Conservation (phyloP, 1,284 basidiomycete genomes). For the Wallemia hederae region DNA sequence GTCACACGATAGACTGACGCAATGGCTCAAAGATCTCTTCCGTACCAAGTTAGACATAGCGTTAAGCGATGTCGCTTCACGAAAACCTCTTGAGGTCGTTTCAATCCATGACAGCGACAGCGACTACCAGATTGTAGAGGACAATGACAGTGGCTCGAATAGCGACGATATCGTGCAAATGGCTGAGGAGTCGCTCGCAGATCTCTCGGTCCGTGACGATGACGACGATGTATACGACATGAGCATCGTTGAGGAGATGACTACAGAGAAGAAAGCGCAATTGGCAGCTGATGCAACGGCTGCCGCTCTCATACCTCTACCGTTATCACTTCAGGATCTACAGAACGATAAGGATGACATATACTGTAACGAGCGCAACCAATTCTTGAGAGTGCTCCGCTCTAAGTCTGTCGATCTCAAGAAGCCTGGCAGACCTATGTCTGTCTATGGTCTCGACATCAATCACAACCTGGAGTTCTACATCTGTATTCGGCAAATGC, state of each 20-base stretch:
- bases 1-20: not conserved
- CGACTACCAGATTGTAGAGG: not conserved
- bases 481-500: not conserved
- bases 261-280: no score
- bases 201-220: no score
- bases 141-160: not conserved
- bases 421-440: not conserved
- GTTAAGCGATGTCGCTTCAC: not conserved
- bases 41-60: not conserved
- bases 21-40: not conserved
- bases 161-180: not conserved
- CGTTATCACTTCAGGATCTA: no score
- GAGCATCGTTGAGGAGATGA: no score
- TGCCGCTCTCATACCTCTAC: no score
- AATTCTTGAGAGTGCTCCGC: not conserved
- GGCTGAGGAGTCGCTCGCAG: no score
- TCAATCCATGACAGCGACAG: not conserved
- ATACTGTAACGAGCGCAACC: not conserved
- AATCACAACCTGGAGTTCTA: not conserved
- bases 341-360: not conserved
- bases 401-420: no score
- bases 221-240: no score
- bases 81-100: not conserved
- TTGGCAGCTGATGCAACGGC: no score
- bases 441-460: not conserved